These are phyloP conservation scores for Gyromitra esculenta DNA, from an alignment of 2,329 filamentous ascomycete genomes.

Conservation along the genomic window DNA sequence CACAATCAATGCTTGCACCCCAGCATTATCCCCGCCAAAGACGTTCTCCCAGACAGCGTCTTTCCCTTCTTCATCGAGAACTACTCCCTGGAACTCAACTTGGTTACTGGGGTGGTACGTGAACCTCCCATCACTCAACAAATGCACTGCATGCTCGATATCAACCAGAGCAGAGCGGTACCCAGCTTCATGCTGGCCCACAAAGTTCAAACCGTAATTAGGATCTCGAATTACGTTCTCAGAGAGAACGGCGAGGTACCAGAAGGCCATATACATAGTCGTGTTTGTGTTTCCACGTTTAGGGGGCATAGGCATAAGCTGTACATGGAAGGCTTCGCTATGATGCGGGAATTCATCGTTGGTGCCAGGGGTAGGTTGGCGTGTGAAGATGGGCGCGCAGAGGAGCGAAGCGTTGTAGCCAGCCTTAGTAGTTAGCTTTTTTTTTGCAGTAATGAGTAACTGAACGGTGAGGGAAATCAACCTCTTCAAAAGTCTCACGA, in stretches of 20 bases:
- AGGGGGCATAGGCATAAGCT: slow-evolving; percentile 43
- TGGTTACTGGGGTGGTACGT: slow-evolving; percentile 25
- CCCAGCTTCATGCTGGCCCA: slow-evolving; percentile 49
- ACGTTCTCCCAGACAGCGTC: slow-evolving; percentile 36
- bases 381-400: slow-evolving; percentile 13
- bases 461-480: not conserved
- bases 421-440: slow-evolving; percentile 28
- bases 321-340: slow-evolving; percentile 34
- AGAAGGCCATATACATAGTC: slow-evolving; percentile 51
- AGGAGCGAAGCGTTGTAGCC: slow-evolving; percentile 18
- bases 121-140: slow-evolving; percentile 38
- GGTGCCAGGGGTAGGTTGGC: slow-evolving; percentile 16
- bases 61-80: slow-evolving; percentile 21
- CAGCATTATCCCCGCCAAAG: slow-evolving; percentile 16
- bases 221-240: slow-evolving; percentile 36
- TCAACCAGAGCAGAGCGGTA: slow-evolving; percentile 51
- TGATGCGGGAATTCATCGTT: slow-evolving; percentile 7
- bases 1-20: slow-evolving; percentile 38
- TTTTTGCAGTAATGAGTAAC: not conserved
- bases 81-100: slow-evolving; percentile 7
- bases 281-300: slow-evolving; percentile 20
- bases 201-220: slow-evolving; percentile 25
- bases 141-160: slow-evolving; percentile 48
- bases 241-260: slow-evolving; percentile 49
- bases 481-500: slow-evolving; percentile 58